These are phyloP conservation scores for Candida loeiensis DNA, from an alignment of 805 yeast species.

Conservation along the genomic window DNA sequence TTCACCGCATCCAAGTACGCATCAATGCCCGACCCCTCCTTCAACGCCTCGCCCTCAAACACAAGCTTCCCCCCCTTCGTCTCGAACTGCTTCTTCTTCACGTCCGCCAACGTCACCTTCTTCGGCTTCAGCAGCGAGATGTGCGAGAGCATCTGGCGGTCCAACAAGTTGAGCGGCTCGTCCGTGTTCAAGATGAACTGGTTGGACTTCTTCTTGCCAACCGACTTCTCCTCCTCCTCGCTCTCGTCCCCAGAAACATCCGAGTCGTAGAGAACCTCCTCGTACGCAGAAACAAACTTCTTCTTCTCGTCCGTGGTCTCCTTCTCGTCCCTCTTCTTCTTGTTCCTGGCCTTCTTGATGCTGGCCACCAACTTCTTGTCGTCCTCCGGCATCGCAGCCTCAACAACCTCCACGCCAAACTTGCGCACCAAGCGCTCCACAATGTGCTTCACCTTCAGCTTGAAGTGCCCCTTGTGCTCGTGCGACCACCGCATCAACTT, in stretches of 20 bases:
- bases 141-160: slow-evolving; percentile 77
- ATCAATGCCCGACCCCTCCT: slow-evolving; percentile 60
- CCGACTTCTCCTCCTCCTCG: slow-evolving; percentile 32
- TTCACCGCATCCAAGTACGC: slow-evolving; percentile 93
- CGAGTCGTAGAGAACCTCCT: slow-evolving; percentile 82
- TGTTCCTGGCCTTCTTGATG: slow-evolving; percentile 79
- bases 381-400: slow-evolving; percentile 81
- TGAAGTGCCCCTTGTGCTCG: slow-evolving; percentile 94
- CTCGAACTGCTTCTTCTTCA: slow-evolving; percentile 36
- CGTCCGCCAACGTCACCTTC: slow-evolving; percentile 45
- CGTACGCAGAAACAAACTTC: slow-evolving; percentile 81
- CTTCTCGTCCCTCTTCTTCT: slow-evolving; percentile 71
- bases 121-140: slow-evolving; percentile 86
- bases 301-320: slow-evolving; percentile 42
- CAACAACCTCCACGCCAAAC: slow-evolving; percentile 86
- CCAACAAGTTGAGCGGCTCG: slow-evolving; percentile 83
- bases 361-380: slow-evolving; percentile 80
- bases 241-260: slow-evolving; percentile 56
- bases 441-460: slow-evolving; percentile 87
- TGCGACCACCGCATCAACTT: slow-evolving; percentile 89
- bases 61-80: slow-evolving; percentile 67
- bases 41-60: slow-evolving; percentile 50
- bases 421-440: slow-evolving; percentile 87
- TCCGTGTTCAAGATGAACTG: slow-evolving; percentile 79
- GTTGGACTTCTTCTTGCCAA: slow-evolving; percentile 32